phyloP scores from a whole-genome alignment of 179 eudicot species.

The Actinidia chinensis region DNA sequence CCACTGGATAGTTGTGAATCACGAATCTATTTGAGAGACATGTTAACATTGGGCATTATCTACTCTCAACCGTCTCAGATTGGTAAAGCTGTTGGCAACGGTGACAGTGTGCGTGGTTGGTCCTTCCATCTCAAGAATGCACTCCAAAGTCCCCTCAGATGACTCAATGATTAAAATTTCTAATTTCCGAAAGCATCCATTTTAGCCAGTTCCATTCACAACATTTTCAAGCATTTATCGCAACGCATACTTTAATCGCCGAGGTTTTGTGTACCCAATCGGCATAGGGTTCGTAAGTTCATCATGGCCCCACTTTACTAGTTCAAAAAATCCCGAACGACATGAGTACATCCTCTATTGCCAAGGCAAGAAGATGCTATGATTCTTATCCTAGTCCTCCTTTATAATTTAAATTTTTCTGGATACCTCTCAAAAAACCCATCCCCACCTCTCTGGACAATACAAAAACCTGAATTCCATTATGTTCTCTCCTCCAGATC shows the following conservation, averaged over 20 bases:
- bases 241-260: neutral
- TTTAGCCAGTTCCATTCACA: neutral
- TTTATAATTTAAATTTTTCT: no score
- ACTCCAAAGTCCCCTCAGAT: neutral
- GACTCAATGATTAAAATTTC: fast-evolving
- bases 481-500: no score
- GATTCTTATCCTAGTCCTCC: no score
- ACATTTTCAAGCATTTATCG: neutral
- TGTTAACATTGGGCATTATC: neutral
- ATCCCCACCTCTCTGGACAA: no score
- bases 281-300: no score
- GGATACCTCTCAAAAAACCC: no score
- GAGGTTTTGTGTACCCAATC: no score
- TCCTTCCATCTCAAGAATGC: neutral
- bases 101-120: neutral
- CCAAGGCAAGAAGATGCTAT: no score
- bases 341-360: no score
- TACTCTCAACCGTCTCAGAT: fast-evolving
- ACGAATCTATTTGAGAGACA: neutral
- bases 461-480: no score
- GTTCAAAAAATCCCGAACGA: no score
- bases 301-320: no score
- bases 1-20: constrained; percentile 10
- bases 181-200: neutral
- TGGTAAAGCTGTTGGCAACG: neutral